Conservation (phyloP, 2,329 filamentous ascomycete genomes). For the Scleromitrula shiraiana region DNA sequence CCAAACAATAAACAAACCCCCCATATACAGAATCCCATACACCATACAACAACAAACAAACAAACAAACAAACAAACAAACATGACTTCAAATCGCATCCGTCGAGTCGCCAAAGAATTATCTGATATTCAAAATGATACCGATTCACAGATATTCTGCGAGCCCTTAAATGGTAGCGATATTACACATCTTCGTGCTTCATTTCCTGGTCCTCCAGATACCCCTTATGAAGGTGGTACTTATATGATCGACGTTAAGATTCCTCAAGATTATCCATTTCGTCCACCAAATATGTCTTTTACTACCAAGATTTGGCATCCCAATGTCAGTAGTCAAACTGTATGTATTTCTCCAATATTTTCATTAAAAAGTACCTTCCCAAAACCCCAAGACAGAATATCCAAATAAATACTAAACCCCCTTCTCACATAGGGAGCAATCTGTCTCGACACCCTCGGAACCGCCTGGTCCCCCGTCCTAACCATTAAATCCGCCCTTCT, state of each 20-base stretch:
- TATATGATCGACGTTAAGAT: conserved; percentile 82
- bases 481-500: conserved; percentile 94
- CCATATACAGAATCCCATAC: not conserved
- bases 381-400: too few relatives aligned
- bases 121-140: conserved; percentile 66
- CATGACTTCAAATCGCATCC: conserved; percentile 29
- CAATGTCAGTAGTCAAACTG: conserved; percentile 89
- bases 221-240: conserved; percentile 81
- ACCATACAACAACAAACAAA: not conserved
- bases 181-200: conserved; percentile 75
- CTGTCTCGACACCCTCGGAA: conserved; percentile 84
- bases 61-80: conserved; percentile 11
- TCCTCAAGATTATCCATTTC: conserved; percentile 85
- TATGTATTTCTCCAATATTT: conserved; percentile 46
- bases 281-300: conserved; percentile 84
- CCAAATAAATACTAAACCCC: too few relatives aligned
- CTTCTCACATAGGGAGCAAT: conserved; percentile 93
- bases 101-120: conserved; percentile 68
- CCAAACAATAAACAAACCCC: not conserved
- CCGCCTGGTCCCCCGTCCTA: conserved; percentile 89
- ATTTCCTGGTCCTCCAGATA: conserved; percentile 82
- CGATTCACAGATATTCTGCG: conserved; percentile 67
- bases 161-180: conserved; percentile 53
- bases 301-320: conserved; percentile 95
- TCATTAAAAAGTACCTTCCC: too few relatives aligned